phyloP scores from a whole-genome alignment of 164 flowering plant species.

The Vitis rupestris region DNA sequence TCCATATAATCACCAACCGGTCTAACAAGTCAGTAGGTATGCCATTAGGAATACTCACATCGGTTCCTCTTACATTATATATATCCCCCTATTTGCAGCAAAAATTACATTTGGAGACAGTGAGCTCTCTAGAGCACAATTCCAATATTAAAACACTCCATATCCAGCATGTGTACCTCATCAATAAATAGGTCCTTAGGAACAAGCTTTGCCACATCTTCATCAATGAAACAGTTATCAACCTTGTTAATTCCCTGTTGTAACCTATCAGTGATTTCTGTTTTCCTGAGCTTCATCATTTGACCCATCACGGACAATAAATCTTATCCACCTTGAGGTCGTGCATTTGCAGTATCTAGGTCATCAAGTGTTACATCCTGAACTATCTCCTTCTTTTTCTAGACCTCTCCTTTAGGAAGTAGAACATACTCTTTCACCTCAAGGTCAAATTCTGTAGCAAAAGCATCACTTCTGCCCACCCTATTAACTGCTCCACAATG shows the following conservation, averaged over 20 bases:
- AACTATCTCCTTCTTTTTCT: slow-evolving; percentile 95
- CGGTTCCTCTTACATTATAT: slow-evolving; percentile 90
- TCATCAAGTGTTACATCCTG: slow-evolving; percentile 58
- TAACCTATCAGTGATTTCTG: slow-evolving; percentile 93
- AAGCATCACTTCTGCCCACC: slow-evolving; percentile 97
- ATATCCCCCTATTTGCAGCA: slow-evolving; percentile 77
- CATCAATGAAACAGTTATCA: slow-evolving; percentile 86
- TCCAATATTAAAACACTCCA: slow-evolving; percentile 96
- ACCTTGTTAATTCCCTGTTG: slow-evolving; percentile 95
- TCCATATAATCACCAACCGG: too few relatives aligned
- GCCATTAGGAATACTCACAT: slow-evolving; percentile 74
- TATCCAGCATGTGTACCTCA: slow-evolving; percentile 92
- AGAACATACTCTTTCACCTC: slow-evolving; percentile 99
- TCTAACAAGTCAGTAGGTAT: slow-evolving; percentile 28
- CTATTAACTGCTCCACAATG: slow-evolving; percentile 99
- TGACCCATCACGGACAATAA: slow-evolving; percentile 54
- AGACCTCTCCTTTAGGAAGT: slow-evolving; percentile 99
- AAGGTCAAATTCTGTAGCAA: slow-evolving; percentile 97
- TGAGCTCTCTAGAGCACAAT: slow-evolving; percentile 92
- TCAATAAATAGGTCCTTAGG: slow-evolving; percentile 92
- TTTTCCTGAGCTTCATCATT: slow-evolving; percentile 96
- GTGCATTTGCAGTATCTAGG: slow-evolving; percentile 57
- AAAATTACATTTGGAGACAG: slow-evolving; percentile 76
- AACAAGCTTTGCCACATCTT: slow-evolving; percentile 96
- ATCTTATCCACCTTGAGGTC: slow-evolving; percentile 53